These are phyloP conservation scores for Sporothrix brunneoviolacea DNA, from an alignment of 2,329 filamentous ascomycete genomes.

Conservation along the genomic window DNA sequence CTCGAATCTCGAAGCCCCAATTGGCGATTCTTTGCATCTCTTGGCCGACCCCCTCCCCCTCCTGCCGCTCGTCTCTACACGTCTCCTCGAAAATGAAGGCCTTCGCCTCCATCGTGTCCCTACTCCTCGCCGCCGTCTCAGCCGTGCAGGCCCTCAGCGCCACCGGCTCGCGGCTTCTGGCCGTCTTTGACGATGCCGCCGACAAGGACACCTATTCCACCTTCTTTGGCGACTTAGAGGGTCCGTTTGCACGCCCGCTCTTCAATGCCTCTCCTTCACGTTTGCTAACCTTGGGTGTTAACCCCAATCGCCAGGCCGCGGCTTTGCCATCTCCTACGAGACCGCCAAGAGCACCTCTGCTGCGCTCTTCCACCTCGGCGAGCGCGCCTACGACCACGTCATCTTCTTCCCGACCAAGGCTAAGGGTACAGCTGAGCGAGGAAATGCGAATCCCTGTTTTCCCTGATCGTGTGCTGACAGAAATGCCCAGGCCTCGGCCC, in stretches of 20 bases:
- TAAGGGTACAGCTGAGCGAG: no score
- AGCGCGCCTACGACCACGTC: constrained; percentile 85
- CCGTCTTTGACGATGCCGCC: constrained; percentile 73
- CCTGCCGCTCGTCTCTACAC: constrained; percentile 12
- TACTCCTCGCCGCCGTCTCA: constrained; percentile 60
- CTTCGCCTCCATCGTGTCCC: constrained; percentile 55
- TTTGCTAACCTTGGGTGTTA: not conserved
- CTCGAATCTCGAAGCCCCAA: not conserved
- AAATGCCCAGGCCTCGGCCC: constrained; percentile 82
- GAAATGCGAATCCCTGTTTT: constrained; percentile 6
- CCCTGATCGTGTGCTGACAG: constrained; percentile 1
- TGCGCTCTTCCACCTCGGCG: constrained; percentile 76
- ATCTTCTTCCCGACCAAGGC: constrained; percentile 81
- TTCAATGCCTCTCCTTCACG: no score
- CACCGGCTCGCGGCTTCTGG: constrained; percentile 71
- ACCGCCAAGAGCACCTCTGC: constrained; percentile 75
- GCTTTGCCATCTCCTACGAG: constrained; percentile 73
- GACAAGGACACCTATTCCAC: constrained; percentile 79
- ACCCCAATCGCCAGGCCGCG: constrained; percentile 54
- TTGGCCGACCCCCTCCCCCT: constrained; percentile 16
- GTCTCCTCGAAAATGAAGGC: constrained; percentile 53
- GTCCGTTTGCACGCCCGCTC: constrained; percentile 34
- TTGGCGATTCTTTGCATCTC: constrained; percentile 1
- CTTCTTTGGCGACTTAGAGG: constrained; percentile 66
- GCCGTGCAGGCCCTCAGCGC: constrained; percentile 71